Conservation (phyloP, 2,329 filamentous ascomycete genomes). For the Colletotrichum brevisporum region DNA sequence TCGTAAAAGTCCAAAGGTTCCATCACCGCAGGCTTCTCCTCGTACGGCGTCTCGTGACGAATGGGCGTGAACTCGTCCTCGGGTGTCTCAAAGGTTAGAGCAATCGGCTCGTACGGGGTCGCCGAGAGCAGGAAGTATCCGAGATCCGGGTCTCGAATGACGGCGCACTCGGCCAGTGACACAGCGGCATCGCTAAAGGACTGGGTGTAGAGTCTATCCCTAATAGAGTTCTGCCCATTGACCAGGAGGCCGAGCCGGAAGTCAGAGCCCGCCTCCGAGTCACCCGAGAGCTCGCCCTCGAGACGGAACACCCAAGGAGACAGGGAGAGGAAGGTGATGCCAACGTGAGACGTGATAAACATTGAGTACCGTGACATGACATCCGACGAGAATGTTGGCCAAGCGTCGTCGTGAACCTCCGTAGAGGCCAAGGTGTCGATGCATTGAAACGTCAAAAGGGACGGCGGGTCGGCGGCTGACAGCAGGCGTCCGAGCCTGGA, state of each 20-base stretch:
- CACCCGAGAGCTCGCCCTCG: conserved; percentile 71
- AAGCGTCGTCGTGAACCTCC: conserved; percentile 69
- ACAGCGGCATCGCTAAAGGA: conserved; percentile 59
- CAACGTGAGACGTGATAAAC: conserved; percentile 73
- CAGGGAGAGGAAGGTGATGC: conserved; percentile 72
- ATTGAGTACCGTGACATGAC: conserved; percentile 74
- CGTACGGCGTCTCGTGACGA: conserved; percentile 58
- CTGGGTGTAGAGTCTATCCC: conserved; percentile 71
- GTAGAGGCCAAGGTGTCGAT: conserved; percentile 70
- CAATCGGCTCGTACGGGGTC: conserved; percentile 70
- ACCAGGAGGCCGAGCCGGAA: conserved; percentile 73
- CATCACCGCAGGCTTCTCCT: conserved; percentile 58
- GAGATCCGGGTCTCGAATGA: conserved; percentile 72
- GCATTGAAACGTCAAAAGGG: conserved; percentile 73
- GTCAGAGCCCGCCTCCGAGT: conserved; percentile 70
- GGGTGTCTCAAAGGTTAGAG: conserved; percentile 71
- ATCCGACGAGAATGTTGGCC: conserved; percentile 75
- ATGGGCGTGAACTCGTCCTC: conserved; percentile 64
- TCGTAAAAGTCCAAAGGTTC: conserved; percentile 69
- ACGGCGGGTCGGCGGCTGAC: conserved; percentile 56
- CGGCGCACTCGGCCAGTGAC: conserved; percentile 67
- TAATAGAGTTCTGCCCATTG: conserved; percentile 68
- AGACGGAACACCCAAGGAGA: conserved; percentile 75
- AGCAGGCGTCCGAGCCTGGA: conserved; percentile 59
- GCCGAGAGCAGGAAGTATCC: conserved; percentile 75